A percentile compares a stretch with the other conserved stretches of the same genome.
Conservation (phyloP, 1,139 yeast species). For the Neolecta irregularis region DNA sequence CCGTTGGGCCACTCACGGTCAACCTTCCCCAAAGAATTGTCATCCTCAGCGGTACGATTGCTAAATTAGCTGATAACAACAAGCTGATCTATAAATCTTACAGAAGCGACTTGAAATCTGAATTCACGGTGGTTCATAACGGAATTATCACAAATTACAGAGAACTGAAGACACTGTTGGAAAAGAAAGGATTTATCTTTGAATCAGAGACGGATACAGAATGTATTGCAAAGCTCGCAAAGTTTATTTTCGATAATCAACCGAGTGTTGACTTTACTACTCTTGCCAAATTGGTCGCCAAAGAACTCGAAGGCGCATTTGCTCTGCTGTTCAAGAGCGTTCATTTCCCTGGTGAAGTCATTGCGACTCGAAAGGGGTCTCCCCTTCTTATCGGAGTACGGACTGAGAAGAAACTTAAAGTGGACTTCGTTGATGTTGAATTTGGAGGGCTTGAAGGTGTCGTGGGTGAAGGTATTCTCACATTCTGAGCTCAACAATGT, state of each 20-base stretch:
- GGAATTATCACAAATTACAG: constrained; percentile 95
- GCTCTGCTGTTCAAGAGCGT: constrained; percentile 84
- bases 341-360: constrained; percentile 89
- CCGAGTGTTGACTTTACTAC: constrained; percentile 69
- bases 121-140: constrained; percentile 87
- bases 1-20: constrained; percentile 99
- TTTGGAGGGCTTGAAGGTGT: constrained; percentile 47
- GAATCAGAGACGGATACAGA: constrained; percentile 96
- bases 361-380: constrained; percentile 96
- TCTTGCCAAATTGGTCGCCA: constrained; percentile 79
- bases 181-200: constrained; percentile 64
- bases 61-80: background rate
- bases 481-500: too few species aligned
- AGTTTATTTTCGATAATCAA: constrained; percentile 76
- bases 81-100: background rate
- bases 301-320: constrained; percentile 93
- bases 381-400: constrained; percentile 95
- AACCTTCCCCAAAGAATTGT: constrained; percentile 70
- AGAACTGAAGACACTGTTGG: constrained; percentile 69
- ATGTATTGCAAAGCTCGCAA: constrained; percentile 88
- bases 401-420: constrained; percentile 86
- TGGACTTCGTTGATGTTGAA: constrained; percentile 96
- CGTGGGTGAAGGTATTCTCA: constrained; percentile 12
- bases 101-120: constrained; percentile 65
- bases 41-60: constrained; percentile 55